These are phyloP conservation scores for Pseudogymnoascus sp. DNA, from an alignment of 2,329 filamentous ascomycete genomes.

Conservation along the genomic window DNA sequence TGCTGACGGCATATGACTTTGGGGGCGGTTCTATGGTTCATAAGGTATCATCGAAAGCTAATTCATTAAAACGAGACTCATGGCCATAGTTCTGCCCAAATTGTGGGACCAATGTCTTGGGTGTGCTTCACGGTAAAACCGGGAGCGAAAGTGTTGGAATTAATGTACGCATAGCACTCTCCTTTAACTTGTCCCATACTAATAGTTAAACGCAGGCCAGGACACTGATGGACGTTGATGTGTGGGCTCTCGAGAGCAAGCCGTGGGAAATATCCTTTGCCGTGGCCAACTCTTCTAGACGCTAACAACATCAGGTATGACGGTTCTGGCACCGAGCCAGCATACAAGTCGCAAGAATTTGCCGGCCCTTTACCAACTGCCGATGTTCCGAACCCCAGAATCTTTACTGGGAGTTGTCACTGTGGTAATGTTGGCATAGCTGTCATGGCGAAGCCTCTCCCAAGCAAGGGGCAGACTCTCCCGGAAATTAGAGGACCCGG, in stretches of 20 bases:
- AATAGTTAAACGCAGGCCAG: not conserved
- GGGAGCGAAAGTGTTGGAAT: conserved; percentile 30
- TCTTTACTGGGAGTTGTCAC: conserved; percentile 23
- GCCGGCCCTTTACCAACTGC: not conserved
- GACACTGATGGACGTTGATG: not conserved
- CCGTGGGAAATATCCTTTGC: no score
- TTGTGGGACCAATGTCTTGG: conserved; percentile 41
- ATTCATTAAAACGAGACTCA: conserved; percentile 17
- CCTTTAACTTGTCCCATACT: not conserved
- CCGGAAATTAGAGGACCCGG: conserved; percentile 4
- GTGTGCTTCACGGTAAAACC: conserved; percentile 24
- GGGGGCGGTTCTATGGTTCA: conserved; percentile 33
- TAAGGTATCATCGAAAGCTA: conserved; percentile 28
- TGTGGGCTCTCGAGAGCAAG: not conserved
- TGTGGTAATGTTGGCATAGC: conserved; percentile 22
- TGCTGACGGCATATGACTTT: conserved; percentile 40
- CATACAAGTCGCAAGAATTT: not conserved
- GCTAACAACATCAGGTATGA: not conserved
- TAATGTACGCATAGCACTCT: conserved; percentile 34
- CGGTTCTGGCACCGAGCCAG: not conserved
- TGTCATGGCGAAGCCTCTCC: conserved; percentile 17
- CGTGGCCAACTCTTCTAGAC: no score
- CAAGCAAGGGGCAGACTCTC: conserved; percentile 10
- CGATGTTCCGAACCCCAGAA: not conserved
- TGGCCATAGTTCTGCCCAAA: conserved; percentile 41